Conservation (phyloP, 306 rosid genomes). For the Lupinus albus region DNA sequence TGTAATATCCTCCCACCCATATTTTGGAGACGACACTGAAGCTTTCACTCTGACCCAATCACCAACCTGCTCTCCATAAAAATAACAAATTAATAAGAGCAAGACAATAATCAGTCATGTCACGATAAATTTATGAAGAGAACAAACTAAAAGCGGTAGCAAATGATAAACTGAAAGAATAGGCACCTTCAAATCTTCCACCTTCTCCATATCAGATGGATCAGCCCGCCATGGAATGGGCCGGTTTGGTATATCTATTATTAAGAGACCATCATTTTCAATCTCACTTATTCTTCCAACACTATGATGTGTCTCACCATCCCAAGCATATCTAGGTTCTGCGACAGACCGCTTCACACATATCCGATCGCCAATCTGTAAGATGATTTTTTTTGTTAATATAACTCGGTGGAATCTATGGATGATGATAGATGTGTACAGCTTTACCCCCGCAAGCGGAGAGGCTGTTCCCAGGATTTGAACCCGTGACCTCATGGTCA, state of each 20-base stretch:
- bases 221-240: slow-evolving; percentile 99
- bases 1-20: slow-evolving; percentile 96
- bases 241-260: slow-evolving; percentile 87
- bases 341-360: slow-evolving; percentile 98
- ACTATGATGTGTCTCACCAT: slow-evolving; percentile 98
- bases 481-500: too few relatives aligned
- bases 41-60: slow-evolving; percentile 99
- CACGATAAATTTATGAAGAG: slow-evolving; percentile 14
- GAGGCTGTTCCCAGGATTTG: too few relatives aligned
- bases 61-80: slow-evolving; percentile 69
- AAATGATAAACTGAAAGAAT: slow-evolving; percentile 24
- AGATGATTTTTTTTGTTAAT: slow-evolving; percentile 39
- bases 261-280: slow-evolving; percentile 93
- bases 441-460: too few relatives aligned
- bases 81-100: slow-evolving; percentile 23
- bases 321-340: slow-evolving; percentile 99
- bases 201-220: slow-evolving; percentile 97
- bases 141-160: slow-evolving; percentile 27
- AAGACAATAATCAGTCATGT: slow-evolving; percentile 32
- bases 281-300: slow-evolving; percentile 95
- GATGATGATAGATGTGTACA: too few relatives aligned
- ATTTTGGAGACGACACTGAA: slow-evolving; percentile 94
- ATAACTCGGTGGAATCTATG: too few relatives aligned
- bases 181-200: slow-evolving; percentile 91
- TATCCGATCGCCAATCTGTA: slow-evolving; percentile 87